Evolutionary conservation across 2,329 filamentous ascomycete genomes (phyloP).

Genomic region (Akanthomyces dipterigenus): DNA sequence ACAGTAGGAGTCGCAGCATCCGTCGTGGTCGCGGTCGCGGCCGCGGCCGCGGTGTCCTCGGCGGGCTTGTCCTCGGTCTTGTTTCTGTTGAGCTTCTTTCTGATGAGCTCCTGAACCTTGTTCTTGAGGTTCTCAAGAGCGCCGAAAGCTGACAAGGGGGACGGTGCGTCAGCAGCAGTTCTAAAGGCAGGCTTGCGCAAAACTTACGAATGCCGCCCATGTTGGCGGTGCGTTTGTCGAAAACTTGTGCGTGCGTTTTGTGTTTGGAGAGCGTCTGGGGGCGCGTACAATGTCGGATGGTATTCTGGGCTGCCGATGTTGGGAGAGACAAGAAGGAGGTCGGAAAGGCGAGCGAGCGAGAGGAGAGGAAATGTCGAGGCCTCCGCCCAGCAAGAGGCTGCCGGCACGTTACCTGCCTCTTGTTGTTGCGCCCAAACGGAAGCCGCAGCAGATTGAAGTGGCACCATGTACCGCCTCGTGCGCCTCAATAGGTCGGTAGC

Average conservation of each 20-base stretch:
- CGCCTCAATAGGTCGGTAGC: neutral
- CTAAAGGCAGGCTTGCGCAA: too few species aligned
- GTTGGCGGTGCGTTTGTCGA: conserved; percentile 18
- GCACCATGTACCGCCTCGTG: neutral
- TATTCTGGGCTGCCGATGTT: conserved; percentile 4
- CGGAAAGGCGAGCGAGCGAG: neutral
- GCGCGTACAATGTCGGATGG: conserved; percentile 3
- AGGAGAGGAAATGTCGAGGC: conserved; percentile 2
- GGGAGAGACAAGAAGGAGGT: neutral
- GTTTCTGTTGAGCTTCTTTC: conserved; percentile 38
- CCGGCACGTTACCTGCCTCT: conserved; percentile 7
- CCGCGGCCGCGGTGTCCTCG: conserved; percentile 17
- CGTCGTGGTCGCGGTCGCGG: conserved; percentile 10
- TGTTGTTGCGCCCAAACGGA: neutral
- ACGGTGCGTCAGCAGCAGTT: neutral
- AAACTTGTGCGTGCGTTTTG: neutral
- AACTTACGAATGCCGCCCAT: conserved; percentile 50
- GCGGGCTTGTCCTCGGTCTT: conserved; percentile 18
- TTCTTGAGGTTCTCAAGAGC: conserved; percentile 49
- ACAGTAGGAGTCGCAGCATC: conserved; percentile 17
- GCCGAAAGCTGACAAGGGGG: conserved; percentile 32
- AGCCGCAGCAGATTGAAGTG: neutral
- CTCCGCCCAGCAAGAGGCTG: conserved; percentile 6
- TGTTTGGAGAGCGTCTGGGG: conserved; percentile 15
- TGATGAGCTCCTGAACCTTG: conserved; percentile 49